These are phyloP conservation scores for Malus domestica DNA, from an alignment of 306 rosid genomes.

Conservation along the genomic window DNA sequence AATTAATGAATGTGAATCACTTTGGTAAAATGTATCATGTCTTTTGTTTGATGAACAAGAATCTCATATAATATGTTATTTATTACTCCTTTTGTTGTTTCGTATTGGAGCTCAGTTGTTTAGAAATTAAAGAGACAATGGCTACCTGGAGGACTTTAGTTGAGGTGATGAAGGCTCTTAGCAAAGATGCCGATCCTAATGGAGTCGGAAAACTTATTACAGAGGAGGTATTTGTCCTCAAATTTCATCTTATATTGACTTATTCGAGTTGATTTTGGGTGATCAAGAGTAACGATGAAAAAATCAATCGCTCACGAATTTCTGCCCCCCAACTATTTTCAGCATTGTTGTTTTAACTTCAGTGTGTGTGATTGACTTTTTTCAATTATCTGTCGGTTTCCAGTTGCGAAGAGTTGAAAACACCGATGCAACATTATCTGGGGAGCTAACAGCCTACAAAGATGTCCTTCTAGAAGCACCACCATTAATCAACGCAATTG, in stretches of 20 bases:
- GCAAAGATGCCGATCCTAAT: slow-evolving; percentile 69
- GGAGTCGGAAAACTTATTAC: slow-evolving; percentile 71
- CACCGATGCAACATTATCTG: too few relatives aligned
- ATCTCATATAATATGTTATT: slow-evolving; percentile 1
- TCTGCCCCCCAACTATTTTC: slow-evolving; percentile 10
- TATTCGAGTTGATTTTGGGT: slow-evolving; percentile 1
- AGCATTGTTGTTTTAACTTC: slow-evolving; percentile 13
- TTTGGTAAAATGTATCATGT: not conserved
- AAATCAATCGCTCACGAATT: not conserved
- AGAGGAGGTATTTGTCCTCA: slow-evolving; percentile 64
- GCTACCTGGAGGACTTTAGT: slow-evolving; percentile 72
- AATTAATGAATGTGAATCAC: not conserved
- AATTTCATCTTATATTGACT: not conserved
- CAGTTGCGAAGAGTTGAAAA: too few relatives aligned
- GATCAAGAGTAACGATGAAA: not conserved
- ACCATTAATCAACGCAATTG: slow-evolving; percentile 66
- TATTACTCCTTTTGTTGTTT: slow-evolving; percentile 18
- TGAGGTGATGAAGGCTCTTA: slow-evolving; percentile 96
- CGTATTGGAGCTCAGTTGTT: slow-evolving; percentile 44
- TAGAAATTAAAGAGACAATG: slow-evolving; percentile 58
- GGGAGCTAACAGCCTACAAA: slow-evolving; percentile 49
- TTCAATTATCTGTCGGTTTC: not conserved
- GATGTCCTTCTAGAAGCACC: slow-evolving; percentile 77
- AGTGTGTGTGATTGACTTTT: not conserved
- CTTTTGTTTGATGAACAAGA: too few relatives aligned